These are phyloP conservation scores for Phytophthora melonis DNA, from an alignment of 352 stramenopile species.

Conservation along the genomic window DNA sequence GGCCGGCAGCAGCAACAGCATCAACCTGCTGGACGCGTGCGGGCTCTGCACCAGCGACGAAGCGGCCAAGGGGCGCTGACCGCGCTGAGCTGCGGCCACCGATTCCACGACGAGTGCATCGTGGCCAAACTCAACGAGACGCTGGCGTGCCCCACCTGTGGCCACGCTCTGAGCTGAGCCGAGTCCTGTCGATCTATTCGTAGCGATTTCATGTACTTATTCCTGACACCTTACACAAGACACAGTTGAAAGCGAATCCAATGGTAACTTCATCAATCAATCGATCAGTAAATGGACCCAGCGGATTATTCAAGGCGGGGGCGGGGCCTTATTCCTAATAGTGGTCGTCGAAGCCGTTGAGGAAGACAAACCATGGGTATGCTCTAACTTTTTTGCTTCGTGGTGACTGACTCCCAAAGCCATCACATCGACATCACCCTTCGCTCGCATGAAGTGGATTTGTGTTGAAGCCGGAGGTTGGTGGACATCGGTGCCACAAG, in stretches of 20 bases:
- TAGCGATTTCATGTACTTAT: constrained; percentile 9
- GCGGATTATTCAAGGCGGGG: no score
- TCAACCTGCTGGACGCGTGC: constrained; percentile 29
- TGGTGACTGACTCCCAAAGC: not conserved
- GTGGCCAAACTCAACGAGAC: constrained; percentile 64
- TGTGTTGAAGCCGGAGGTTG: no score
- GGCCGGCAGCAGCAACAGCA: constrained; percentile 41
- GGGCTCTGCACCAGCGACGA: constrained; percentile 35
- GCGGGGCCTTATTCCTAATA: not conserved
- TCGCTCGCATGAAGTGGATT: not conserved
- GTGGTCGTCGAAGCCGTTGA: no score
- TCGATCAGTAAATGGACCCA: not conserved
- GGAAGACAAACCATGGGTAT: no score
- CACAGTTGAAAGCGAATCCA: constrained; percentile 5
- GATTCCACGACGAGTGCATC: constrained; percentile 78
- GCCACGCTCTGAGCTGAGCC: constrained; percentile 26
- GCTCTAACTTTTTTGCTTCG: not conserved
- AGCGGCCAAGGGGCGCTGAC: constrained; percentile 38
- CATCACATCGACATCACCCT: not conserved
- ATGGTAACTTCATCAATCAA: not conserved
- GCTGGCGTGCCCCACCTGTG: constrained; percentile 53
- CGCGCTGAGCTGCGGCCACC: constrained; percentile 60
- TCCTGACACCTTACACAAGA: constrained; percentile 3
- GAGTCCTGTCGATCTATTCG: not conserved
- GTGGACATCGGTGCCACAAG: not conserved